Evolutionary conservation across 2,329 filamentous ascomycete species (phyloP).

Genomic region (Lecanosticta acicola): DNA sequence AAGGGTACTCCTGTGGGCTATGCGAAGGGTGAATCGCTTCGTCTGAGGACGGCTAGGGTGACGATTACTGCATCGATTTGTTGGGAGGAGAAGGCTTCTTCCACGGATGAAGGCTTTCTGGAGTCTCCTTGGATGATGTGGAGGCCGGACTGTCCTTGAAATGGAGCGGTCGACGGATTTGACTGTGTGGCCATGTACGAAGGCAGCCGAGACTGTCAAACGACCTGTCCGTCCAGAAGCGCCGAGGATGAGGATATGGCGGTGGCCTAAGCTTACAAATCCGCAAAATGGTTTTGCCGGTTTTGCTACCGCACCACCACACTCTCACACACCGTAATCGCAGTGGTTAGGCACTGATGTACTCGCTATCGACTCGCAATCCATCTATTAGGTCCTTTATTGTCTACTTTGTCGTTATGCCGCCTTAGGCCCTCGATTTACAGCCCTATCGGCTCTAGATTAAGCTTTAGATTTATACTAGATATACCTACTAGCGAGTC

Average conservation of each 20-base stretch:
- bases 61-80: conserved; percentile 39
- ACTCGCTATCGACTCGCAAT: too few species aligned
- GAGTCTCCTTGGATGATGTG: conserved; percentile 36
- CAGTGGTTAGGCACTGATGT: too few species aligned
- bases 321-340: too few species aligned
- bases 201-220: conserved; percentile 39
- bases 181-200: conserved; percentile 39
- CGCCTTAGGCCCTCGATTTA: too few species aligned
- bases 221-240: conserved; percentile 46
- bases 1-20: conserved; percentile 39
- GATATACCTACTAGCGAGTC: too few species aligned
- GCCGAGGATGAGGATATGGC: conserved; percentile 46
- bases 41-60: conserved; percentile 46
- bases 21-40: conserved; percentile 46
- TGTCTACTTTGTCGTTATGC: too few species aligned
- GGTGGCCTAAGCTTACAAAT: not conserved
- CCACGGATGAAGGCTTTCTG: conserved; percentile 8
- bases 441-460: too few species aligned
- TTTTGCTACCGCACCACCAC: too few species aligned
- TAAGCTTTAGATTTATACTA: too few species aligned
- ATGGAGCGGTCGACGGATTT: conserved; percentile 31
- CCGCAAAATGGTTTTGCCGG: too few species aligned
- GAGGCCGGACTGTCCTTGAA: conserved; percentile 32
- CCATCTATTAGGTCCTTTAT: too few species aligned
- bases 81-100: conserved; percentile 31